phyloP scores from a whole-genome alignment of 163 green algal species.

The Chlorella variabilis region DNA sequence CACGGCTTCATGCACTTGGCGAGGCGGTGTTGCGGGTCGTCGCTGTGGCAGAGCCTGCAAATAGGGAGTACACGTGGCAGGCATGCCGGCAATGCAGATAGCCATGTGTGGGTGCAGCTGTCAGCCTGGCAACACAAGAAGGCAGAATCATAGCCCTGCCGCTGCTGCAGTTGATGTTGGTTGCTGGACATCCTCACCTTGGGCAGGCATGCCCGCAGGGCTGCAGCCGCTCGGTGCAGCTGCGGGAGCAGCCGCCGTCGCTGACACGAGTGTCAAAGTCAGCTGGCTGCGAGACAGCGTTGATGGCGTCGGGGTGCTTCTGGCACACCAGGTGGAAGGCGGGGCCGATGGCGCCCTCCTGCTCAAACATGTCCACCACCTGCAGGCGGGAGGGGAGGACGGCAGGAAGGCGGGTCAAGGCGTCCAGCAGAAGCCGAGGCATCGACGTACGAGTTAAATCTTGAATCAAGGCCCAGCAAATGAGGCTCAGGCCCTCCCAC shows the following conservation, averaged over 20 bases:
- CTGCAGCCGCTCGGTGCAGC: constrained; percentile 54
- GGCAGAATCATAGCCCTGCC: background rate
- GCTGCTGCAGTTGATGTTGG: too few relatives aligned
- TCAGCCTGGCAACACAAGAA: background rate
- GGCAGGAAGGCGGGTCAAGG: background rate
- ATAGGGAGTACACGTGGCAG: constrained; percentile 60
- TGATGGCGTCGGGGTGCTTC: constrained; percentile 55
- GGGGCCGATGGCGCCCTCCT: constrained; percentile 25
- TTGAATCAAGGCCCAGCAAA: background rate
- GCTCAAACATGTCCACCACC: constrained; percentile 44
- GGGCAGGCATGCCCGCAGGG: constrained; percentile 69
- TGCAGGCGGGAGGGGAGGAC: background rate
- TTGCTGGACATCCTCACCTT: background rate
- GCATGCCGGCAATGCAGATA: background rate
- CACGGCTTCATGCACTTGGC: constrained; percentile 59
- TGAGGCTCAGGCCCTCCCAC: constrained; percentile 13
- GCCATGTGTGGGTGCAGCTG: background rate
- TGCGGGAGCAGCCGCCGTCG: constrained; percentile 66
- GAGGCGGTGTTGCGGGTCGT: constrained; percentile 41
- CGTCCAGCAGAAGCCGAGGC: too few relatives aligned
- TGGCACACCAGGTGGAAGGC: constrained; percentile 53
- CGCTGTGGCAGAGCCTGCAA: constrained; percentile 54
- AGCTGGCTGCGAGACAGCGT: constrained; percentile 32
- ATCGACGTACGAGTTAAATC: too few relatives aligned
- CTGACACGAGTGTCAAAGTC: constrained; percentile 65